A percentile compares a stretch with the other conserved stretches of the same genome.
These are phyloP conservation scores for Penicillium antarcticum DNA, from an alignment of 495 filamentous ascomycete species.

Conservation along the genomic window DNA sequence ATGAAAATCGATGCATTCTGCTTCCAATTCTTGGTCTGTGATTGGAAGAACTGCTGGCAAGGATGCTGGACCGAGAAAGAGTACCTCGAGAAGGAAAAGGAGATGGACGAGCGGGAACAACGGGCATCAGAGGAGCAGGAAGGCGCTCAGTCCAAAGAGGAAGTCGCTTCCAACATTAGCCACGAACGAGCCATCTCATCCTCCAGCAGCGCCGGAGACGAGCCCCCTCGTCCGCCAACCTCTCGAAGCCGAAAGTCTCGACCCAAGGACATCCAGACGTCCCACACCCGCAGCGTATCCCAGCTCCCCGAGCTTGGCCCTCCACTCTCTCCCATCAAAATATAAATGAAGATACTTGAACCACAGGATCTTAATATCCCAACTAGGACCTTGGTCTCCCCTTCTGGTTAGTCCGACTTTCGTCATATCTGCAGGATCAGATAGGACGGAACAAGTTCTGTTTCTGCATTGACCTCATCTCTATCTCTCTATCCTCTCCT, in stretches of 20 bases:
- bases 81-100: conserved; percentile 69
- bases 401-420: conserved; percentile 22
- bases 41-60: conserved; percentile 94
- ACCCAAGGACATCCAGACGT: conserved; percentile 38
- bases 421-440: conserved; percentile 4
- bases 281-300: conserved; percentile 39
- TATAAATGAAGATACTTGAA: conserved; percentile 19
- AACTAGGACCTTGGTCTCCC: not conserved
- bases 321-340: conserved; percentile 68
- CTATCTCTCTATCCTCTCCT: not conserved
- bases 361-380: not conserved
- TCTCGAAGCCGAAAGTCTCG: conserved; percentile 33
- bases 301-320: conserved; percentile 65
- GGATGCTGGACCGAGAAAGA: conserved; percentile 89
- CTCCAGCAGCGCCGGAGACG: conserved; percentile 46
- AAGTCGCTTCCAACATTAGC: conserved; percentile 3
- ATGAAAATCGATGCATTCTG: conserved; percentile 88
- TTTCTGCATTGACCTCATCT: not conserved
- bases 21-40: conserved; percentile 85
- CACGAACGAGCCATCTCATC: conserved; percentile 65
- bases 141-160: conserved; percentile 5
- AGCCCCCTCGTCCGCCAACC: conserved; percentile 31
- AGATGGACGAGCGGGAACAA: conserved; percentile 45
- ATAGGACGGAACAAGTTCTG: conserved; percentile 11
- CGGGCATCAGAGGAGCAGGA: conserved; percentile 24